Evolutionary conservation across 805 yeast genomes (phyloP), one percentile per base, ranked within the genome.

Genomic region (Suhomyces xylopsoci): DNA sequence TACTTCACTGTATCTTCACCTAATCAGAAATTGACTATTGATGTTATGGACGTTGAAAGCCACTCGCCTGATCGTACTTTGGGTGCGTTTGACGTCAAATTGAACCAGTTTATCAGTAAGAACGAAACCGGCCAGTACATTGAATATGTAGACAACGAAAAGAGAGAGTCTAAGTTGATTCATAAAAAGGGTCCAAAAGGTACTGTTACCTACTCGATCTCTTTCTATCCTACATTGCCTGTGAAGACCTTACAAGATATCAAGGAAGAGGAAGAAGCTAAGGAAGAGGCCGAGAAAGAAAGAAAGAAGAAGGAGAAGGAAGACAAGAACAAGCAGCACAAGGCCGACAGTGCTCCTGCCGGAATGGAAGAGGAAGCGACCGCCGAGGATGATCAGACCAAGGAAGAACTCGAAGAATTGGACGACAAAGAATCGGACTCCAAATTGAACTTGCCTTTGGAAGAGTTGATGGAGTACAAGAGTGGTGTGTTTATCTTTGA

Each of bases 41-140:
- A 94, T 66, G 96, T 85, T 6, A 88, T 94, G 97, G 98, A 94
- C 71, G 88, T 87, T 32, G 93, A 92, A 71, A 80, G 80, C 54
- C 79, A 73, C 50, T 81, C 87, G n/a, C 81, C 83, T 43, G 99
- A 94, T 69, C 83, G 97, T 62, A 82, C 96, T 4, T 79, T 94
- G 47, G 99, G 99, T 50, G 80, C 86, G 2, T 86, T 89, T 71
- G 86, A 85, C 61, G 71, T 94, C 19, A 81, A 83, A 61, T 74
- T 89, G 56, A 76, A 78, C 51, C 89, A 85, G 25, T 72, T 90
- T 60, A 83, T 93, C 64, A 80, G 81, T 56, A 85, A 81, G 64
- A 75, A 87, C 55, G 97, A 88, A 51, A 74, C 77, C 53, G 87
- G 85, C 47, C 68, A 75, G 47, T 84, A 84, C 57, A 69, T 81